Evolutionary conservation across 176 grass and related monocot species (phyloP), one percentile per base, ranked within the genome.

Genomic region (Neostapfia colusana): DNA sequence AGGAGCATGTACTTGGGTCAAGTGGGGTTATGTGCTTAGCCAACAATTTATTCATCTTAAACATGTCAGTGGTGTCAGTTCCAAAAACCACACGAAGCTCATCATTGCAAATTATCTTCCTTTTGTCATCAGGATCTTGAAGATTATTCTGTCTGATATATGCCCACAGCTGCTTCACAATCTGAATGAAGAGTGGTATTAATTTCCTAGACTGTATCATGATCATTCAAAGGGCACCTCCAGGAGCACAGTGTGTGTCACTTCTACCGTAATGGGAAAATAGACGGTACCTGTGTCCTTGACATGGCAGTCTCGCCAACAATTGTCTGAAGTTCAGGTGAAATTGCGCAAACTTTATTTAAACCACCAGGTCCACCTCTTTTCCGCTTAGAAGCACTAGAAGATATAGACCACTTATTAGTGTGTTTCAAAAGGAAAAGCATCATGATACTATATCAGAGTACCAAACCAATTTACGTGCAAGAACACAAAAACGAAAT

Each of bases 11-110:
- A 95, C 92, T 84, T 77, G 87, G 72, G 69, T 90, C 89, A 84
- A 99, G 89, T 3, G 91, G 82, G 38, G 86, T 90, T 87, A 99
- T 99, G 80, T 99, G 95, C 73, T 99, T 99, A 57, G 95, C 87
- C 83, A 99, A 88, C 53, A 99, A 89, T 74, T 99, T 99, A 79
- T 99, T 99, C 95, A 99, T 99, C 70, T 99, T 99, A 88, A 99
- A 99, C 95, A 99, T 99, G 88, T 99, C 95, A 36, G 95, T 99
- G 77, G 83, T 25, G 48, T 99, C 95, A 44, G 91, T 99, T 85
- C 72, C 95, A 92, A 99, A 99, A 69, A 99, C 85, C 38, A 71
- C 70, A 71, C 90, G 87, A 34, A 99, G 89, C 79, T 95, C 91
- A 60, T 99, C 95, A 77, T 99, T 99, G 80, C 95, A 95, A 56